Conservation (phyloP, 208 protist species). For the Wallacemonas collosoma region DNA sequence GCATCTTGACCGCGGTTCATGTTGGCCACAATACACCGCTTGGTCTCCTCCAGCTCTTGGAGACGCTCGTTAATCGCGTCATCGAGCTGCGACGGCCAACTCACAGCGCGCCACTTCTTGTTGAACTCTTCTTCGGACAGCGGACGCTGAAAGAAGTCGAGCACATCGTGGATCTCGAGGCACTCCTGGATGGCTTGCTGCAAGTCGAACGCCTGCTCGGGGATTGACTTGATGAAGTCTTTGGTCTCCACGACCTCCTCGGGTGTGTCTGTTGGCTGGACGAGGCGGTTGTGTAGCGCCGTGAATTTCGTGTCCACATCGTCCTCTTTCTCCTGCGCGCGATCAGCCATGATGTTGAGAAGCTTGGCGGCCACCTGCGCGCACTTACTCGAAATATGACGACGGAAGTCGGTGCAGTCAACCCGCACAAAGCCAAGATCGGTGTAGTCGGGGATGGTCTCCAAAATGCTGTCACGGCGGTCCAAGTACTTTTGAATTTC, state of each 20-base stretch:
- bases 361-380: conserved; percentile 51
- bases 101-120: conserved; percentile 90
- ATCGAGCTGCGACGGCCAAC: conserved; percentile 90
- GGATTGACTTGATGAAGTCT: conserved; percentile 90
- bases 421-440: conserved; percentile 84
- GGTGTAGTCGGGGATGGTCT: conserved; percentile 57
- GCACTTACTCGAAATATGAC: conserved; percentile 79
- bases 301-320: conserved; percentile 69
- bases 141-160: conserved; percentile 91
- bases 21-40: conserved; percentile 82
- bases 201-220: conserved; percentile 86
- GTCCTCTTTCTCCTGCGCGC: conserved; percentile 71
- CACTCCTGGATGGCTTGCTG: conserved; percentile 74
- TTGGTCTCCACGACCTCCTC: conserved; percentile 90
- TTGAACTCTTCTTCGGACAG: conserved; percentile 94
- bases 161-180: conserved; percentile 79
- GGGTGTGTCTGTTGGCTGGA: conserved; percentile 76
- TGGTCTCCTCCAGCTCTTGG: conserved; percentile 92
- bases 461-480: conserved; percentile 57
- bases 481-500: conserved; percentile 77
- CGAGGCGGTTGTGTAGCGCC: conserved; percentile 64
- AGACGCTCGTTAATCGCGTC: conserved; percentile 90
- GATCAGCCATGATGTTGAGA: conserved; percentile 76
- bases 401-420: conserved; percentile 77
- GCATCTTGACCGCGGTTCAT: conserved; percentile 86